Percentiles rank a stretch among this genome's conserved stretches.
Conservation (phyloP, 768 basidiomycete species). For the Rhizopogon salebrosus region DNA sequence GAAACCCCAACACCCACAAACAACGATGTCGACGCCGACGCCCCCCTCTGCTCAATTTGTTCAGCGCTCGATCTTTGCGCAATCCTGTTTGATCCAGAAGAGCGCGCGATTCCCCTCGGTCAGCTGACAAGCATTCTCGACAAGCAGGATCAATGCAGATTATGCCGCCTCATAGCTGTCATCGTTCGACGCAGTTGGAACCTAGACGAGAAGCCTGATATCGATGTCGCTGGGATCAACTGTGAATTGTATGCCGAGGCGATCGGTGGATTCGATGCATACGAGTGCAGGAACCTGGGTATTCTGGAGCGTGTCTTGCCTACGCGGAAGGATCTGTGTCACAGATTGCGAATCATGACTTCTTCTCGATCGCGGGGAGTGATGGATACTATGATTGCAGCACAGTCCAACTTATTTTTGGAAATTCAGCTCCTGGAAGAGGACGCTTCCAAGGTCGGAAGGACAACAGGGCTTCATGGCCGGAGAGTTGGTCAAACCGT, state of each 20-base stretch:
- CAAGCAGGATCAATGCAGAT: neutral
- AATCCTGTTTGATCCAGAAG: neutral
- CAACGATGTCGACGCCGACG: no score
- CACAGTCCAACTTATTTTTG: no score
- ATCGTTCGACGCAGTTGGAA: constrained; percentile 1
- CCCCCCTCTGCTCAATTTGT: no score
- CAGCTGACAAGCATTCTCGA: neutral
- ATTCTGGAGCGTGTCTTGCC: no score
- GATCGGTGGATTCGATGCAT: no score
- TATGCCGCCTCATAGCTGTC: constrained; percentile 3
- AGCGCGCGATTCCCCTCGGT: neutral
- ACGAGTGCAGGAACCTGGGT: no score
- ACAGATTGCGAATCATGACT: neutral
- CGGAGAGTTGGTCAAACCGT: constrained; percentile 1
- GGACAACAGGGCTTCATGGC: constrained; percentile 3
- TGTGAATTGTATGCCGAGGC: neutral
- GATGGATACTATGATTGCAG: no score
- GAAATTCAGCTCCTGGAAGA: constrained; percentile 5
- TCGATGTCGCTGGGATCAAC: neutral
- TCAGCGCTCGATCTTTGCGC: no score
- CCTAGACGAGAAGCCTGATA: neutral
- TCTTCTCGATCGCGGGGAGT: no score
- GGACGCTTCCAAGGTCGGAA: constrained; percentile 1
- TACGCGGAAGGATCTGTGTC: neutral
- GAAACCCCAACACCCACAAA: no score